Conservation (phyloP, 2,329 filamentous ascomycete species). For the Fusarium aywerte region DNA sequence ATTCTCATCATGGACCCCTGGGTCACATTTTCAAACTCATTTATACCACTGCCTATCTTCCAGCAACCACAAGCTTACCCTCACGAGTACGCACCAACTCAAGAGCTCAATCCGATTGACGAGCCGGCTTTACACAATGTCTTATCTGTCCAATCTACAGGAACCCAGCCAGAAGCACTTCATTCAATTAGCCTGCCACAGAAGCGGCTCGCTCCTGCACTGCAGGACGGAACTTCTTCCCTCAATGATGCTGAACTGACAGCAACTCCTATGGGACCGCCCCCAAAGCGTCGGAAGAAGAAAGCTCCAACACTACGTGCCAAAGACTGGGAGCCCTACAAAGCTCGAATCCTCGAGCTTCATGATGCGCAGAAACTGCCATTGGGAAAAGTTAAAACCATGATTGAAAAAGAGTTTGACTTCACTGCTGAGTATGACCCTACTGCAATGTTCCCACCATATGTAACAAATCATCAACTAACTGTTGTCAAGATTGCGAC, state of each 20-base stretch:
- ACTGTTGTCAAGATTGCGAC: not conserved
- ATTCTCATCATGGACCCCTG: not conserved
- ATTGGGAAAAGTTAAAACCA: not conserved
- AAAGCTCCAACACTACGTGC: constrained; percentile 5
- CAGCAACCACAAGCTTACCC: not conserved
- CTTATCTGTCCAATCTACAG: not conserved
- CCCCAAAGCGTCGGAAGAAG: not conserved
- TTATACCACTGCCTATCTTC: not conserved
- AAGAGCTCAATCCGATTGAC: not conserved
- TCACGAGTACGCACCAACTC: no score
- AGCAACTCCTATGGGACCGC: not conserved
- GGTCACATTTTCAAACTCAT: not conserved
- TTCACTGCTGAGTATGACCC: not conserved
- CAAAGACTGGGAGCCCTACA: constrained; percentile 3
- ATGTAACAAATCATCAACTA: not conserved
- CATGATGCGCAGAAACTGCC: not conserved
- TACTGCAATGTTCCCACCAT: fast-evolving
- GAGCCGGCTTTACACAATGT: no score
- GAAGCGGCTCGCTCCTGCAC: fast-evolving
- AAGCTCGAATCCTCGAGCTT: constrained; percentile 2
- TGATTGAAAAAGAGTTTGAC: not conserved
- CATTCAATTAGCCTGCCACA: fast-evolving
- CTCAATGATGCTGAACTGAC: not conserved
- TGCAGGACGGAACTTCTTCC: fast-evolving
- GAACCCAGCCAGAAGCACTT: fast-evolving